Evolutionary conservation across 345 rosid genomes (phyloP).

Genomic region (Balakata baccata): DNA sequence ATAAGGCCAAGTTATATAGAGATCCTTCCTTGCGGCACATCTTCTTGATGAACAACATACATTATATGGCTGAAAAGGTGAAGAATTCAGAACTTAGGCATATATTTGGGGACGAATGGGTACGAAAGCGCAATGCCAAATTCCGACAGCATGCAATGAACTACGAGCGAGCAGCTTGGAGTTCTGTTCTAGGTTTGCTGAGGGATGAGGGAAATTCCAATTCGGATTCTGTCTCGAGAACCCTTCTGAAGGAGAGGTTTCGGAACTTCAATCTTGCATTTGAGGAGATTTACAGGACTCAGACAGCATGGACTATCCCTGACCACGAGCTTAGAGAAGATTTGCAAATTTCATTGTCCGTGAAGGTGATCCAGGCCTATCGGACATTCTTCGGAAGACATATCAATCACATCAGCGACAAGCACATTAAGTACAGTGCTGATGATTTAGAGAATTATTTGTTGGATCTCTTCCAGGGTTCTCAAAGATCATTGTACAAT

Average conservation of each 20-base stretch:
- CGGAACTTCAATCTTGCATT: constrained; percentile 59
- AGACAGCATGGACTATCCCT: constrained; percentile 70
- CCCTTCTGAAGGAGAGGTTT: constrained; percentile 59
- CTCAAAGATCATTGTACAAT: constrained; percentile 58
- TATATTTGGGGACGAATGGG: constrained; percentile 75
- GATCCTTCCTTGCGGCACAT: constrained; percentile 65
- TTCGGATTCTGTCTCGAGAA: constrained; percentile 39
- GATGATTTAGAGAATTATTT: constrained; percentile 68
- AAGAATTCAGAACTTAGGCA: constrained; percentile 58
- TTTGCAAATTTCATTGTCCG: constrained; percentile 60
- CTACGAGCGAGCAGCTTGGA: constrained; percentile 80
- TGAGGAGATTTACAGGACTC: constrained; percentile 80
- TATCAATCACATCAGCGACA: constrained; percentile 50
- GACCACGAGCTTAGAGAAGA: constrained; percentile 69
- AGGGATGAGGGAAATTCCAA: constrained; percentile 57
- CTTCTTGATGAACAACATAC: constrained; percentile 80
- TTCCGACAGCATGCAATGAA: constrained; percentile 69
- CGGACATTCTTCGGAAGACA: constrained; percentile 63
- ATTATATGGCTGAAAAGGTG: constrained; percentile 84
- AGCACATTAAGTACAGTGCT: constrained; percentile 58
- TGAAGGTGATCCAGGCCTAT: constrained; percentile 74
- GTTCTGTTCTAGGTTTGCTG: constrained; percentile 55
- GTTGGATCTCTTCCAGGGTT: constrained; percentile 77
- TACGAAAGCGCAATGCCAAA: constrained; percentile 67
- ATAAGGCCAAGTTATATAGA: constrained; percentile 59